These are phyloP conservation scores for Candida palmyrensis DNA, from an alignment of 805 yeast genomes.

Conservation along the genomic window DNA sequence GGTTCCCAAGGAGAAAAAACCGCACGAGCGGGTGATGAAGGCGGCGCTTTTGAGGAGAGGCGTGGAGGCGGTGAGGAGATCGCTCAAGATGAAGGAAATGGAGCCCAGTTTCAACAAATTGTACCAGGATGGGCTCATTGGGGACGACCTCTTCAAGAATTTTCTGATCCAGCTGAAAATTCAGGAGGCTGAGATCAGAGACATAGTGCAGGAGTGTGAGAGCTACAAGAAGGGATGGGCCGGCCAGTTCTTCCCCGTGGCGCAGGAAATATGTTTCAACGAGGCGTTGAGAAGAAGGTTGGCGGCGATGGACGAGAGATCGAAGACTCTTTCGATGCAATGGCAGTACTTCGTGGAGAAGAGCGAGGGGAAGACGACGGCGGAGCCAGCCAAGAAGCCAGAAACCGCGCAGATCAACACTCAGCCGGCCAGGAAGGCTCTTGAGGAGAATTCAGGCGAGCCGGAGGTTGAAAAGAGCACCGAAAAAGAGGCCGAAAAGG, in stretches of 20 bases:
- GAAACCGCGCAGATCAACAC: neutral
- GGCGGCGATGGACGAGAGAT: slow-evolving; percentile 37
- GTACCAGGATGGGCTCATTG: slow-evolving; percentile 85
- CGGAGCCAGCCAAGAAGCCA: slow-evolving; percentile 5
- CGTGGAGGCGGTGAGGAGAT: slow-evolving; percentile 82
- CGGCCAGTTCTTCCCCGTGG: slow-evolving; percentile 64
- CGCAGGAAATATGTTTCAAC: slow-evolving; percentile 88
- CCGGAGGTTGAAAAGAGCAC: neutral
- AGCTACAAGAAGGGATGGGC: slow-evolving; percentile 75
- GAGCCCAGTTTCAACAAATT: slow-evolving; percentile 64
- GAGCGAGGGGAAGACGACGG: slow-evolving; percentile 12
- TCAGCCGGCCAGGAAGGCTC: slow-evolving; percentile 2
- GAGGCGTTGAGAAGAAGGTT: slow-evolving; percentile 83
- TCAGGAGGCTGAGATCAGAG: slow-evolving; percentile 77
- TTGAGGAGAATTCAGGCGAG: slow-evolving; percentile 2
- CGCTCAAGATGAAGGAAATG: slow-evolving; percentile 75
- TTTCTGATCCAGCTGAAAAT: slow-evolving; percentile 72
- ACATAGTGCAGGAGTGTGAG: slow-evolving; percentile 72
- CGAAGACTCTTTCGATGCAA: slow-evolving; percentile 24
- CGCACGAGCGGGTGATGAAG: slow-evolving; percentile 74
- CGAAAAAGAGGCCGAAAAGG: neutral
- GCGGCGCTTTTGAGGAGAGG: slow-evolving; percentile 55
- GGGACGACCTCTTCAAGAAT: slow-evolving; percentile 82
- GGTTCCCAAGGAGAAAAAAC: slow-evolving; percentile 38
- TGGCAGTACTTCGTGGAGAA: slow-evolving; percentile 28